Percentiles rank a stretch among this genome's conserved stretches.
Conservation (phyloP, 2,329 filamentous ascomycete genomes). For the Cytospora schulzeri region DNA sequence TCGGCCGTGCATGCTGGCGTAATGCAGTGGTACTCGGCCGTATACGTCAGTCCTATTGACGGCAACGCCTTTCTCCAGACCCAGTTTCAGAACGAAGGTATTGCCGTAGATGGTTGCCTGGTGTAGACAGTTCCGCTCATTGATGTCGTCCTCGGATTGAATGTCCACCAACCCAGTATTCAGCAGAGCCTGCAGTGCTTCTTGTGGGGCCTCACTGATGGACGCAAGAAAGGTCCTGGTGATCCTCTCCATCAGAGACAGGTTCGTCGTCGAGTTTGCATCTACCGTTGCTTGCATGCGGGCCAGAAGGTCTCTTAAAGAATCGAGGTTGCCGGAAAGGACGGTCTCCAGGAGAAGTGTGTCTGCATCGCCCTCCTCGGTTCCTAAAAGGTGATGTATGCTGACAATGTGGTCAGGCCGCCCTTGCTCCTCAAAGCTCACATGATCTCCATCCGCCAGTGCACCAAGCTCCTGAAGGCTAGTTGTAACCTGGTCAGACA, state of each 20-base stretch:
- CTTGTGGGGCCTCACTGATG: constrained; percentile 79
- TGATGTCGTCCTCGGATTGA: constrained; percentile 95
- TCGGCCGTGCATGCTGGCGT: constrained; percentile 92
- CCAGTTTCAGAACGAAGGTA: constrained; percentile 73
- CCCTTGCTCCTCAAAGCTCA: constrained; percentile 68
- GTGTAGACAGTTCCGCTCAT: constrained; percentile 93
- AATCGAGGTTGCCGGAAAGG: constrained; percentile 75
- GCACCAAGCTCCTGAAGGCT: constrained; percentile 91
- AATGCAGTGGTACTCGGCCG: constrained; percentile 89
- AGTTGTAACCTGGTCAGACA: constrained; percentile 97
- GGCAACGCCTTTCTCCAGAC: constrained; percentile 74
- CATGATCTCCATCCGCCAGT: constrained; percentile 94
- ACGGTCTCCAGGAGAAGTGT: constrained; percentile 86
- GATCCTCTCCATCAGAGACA: constrained; percentile 69
- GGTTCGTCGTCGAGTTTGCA: constrained; percentile 46
- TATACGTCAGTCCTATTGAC: constrained; percentile 87
- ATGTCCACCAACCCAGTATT: constrained; percentile 83
- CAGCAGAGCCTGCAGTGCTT: constrained; percentile 74
- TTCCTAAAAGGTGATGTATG: constrained; percentile 66
- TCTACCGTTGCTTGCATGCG: constrained; percentile 61
- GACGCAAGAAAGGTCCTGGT: constrained; percentile 90
- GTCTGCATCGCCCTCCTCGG: constrained; percentile 88
- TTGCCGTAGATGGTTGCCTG: constrained; percentile 96
- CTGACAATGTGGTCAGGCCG: constrained; percentile 63
- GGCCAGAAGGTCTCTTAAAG: constrained; percentile 77